Evolutionary conservation across 108 stramenopile genomes (phyloP), one percentile per base, ranked within the genome.

Genomic region (Chaetoceros tenuissimus): DNA sequence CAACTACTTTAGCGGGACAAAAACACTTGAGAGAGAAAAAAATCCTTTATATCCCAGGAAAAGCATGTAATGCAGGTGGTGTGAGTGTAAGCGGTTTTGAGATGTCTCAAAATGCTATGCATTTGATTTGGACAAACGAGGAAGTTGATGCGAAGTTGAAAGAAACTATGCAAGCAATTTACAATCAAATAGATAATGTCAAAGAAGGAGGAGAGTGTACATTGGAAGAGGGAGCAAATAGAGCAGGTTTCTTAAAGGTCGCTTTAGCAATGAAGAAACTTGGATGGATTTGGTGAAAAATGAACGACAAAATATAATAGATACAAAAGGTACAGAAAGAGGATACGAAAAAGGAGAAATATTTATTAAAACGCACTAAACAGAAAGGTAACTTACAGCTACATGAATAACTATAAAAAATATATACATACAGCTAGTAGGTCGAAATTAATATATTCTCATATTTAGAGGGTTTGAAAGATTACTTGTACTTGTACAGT

Each of bases 61-160:
- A 87, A 72, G 85, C 85, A 0, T 61, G 84, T 34, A 92, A 92
- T 63, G 91, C 91, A 1, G 91, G 91, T 13, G 91, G 91, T 10
- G 91, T 92, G 8, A 84, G 78, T 19, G 77, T 82, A 1, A 79
- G 77, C 46, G 91, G 85, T 10, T 59, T 88, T 0, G 91, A 92
- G 63, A 90, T 90, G 88, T 66, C 74, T 50, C 88, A 90, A 57
- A 90, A 90, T 70, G 78, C 84, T n/a, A 70, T 75, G 67, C 69
- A 71, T 8, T 63, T 81, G 28, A 72, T 74, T 20, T 92, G 87
- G 86, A 72, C 64, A 13, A 51, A 54, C 17, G 80, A 88, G 48
- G 75, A 80, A 56, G 91, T 92, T 5, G 87, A 92, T 52, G 58
- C 40, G 43, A 76, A 74, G 65, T 64, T 92, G 48, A 67, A 88